phyloP scores from a whole-genome alignment of 1,139 yeast genomes.

The Pichia sp. region DNA sequence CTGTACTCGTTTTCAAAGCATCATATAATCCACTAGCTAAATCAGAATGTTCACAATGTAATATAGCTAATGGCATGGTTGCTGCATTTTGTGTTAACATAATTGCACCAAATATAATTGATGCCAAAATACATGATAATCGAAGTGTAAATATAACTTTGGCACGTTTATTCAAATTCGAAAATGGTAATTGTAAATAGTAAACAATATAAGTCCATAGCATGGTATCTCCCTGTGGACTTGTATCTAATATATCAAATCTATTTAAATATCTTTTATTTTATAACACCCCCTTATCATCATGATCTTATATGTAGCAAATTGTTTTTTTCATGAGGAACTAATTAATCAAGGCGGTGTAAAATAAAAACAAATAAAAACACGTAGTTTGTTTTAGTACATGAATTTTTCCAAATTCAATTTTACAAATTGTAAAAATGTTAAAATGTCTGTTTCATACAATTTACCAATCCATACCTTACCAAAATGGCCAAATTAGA shows the following conservation, averaged over 20 bases:
- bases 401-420: background rate
- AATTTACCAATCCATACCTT: background rate
- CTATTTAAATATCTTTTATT: too few relatives aligned
- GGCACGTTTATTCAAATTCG: constrained; percentile 11
- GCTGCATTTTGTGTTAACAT: constrained; percentile 11
- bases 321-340: too few relatives aligned
- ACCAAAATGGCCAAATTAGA: constrained; percentile 19
- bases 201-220: constrained; percentile 8
- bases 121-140: background rate
- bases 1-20: constrained; percentile 37
- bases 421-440: too few relatives aligned
- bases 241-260: background rate
- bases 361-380: too few relatives aligned
- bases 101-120: constrained; percentile 4
- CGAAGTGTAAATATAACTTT: constrained; percentile 9
- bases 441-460: too few relatives aligned
- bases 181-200: constrained; percentile 10
- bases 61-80: constrained; percentile 33
- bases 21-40: constrained; percentile 47
- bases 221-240: background rate
- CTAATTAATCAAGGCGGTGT: too few relatives aligned
- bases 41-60: constrained; percentile 46
- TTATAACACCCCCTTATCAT: too few relatives aligned
- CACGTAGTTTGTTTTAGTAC: background rate
- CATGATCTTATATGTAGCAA: too few relatives aligned